phyloP scores from a whole-genome alignment of 805 yeast species.

The Yueomyces sp. region DNA sequence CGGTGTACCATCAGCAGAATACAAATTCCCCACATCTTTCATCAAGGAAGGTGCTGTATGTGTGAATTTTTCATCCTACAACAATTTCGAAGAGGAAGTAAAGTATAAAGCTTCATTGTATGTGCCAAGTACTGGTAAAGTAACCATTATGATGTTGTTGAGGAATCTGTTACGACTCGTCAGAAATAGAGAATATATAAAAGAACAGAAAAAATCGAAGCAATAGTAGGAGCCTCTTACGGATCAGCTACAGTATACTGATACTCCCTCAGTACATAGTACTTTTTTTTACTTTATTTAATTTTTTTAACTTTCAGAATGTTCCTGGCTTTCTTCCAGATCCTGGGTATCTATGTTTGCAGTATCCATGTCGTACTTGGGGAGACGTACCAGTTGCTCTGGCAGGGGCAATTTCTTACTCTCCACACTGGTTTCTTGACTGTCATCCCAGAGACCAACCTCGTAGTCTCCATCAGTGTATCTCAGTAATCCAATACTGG shows the following conservation, averaged over 20 bases:
- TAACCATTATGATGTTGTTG: conserved; percentile 86
- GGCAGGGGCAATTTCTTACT: not conserved
- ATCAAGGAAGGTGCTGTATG: conserved; percentile 83
- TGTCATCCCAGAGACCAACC: conserved; percentile 15
- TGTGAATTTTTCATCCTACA: conserved; percentile 78
- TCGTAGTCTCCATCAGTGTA: conserved; percentile 22
- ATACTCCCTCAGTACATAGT: no score
- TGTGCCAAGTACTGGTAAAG: conserved; percentile 94
- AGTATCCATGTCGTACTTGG: no score
- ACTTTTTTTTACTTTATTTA: no score
- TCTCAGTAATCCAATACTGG: conserved; percentile 19
- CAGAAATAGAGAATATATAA: conserved; percentile 37
- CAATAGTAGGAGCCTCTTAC: no score
- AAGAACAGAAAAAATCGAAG: not conserved
- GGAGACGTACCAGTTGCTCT: no score
- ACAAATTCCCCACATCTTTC: conserved; percentile 75
- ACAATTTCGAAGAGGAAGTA: conserved; percentile 74
- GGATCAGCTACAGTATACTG: no score
- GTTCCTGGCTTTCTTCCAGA: no score
- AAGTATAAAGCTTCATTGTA: conserved; percentile 80
- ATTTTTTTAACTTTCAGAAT: conserved; percentile 23
- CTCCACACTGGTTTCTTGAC: not conserved
- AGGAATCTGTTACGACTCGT: conserved; percentile 77
- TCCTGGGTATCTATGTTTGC: no score
- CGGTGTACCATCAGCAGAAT: conserved; percentile 77